Evolutionary conservation across 306 rosid species (phyloP).

Genomic region (Citrullus colocynthis): DNA sequence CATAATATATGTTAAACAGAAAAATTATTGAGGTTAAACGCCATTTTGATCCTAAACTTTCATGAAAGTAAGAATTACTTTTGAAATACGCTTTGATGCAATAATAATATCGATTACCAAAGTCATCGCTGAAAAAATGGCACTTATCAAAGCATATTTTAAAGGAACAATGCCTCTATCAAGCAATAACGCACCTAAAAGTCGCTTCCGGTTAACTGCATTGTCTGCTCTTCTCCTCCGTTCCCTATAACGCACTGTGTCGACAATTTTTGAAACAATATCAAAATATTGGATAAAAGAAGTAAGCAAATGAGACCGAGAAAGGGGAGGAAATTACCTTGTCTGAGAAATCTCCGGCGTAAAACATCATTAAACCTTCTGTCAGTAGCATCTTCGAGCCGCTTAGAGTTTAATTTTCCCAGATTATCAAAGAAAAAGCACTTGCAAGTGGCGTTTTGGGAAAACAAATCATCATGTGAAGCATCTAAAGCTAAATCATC

Average conservation of each 20-base stretch:
- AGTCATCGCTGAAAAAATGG: not conserved
- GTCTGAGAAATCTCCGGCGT: slow-evolving; percentile 84
- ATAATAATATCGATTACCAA: not conserved
- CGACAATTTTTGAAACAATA: slow-evolving; percentile 5
- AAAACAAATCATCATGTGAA: slow-evolving; percentile 55
- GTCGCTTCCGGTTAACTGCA: slow-evolving; percentile 27
- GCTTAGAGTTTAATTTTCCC: slow-evolving; percentile 38
- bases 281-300: not conserved
- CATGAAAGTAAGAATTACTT: not conserved
- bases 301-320: not conserved
- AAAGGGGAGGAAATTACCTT: slow-evolving; percentile 29
- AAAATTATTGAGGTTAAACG: too few species aligned
- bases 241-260: slow-evolving; percentile 55
- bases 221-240: slow-evolving; percentile 36
- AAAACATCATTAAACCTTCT: slow-evolving; percentile 67
- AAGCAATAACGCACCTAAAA: slow-evolving; percentile 27
- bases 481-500: slow-evolving; percentile 30
- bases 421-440: slow-evolving; percentile 68
- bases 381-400: slow-evolving; percentile 23
- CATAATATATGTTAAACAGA: not conserved
- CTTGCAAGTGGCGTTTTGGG: slow-evolving; percentile 69
- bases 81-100: not conserved
- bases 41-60: too few species aligned
- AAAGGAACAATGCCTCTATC: not conserved
- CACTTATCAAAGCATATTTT: not conserved